Conservation (phyloP, 192 early-diverging fungal genomes). For the Lunasporangiospora selenospora region DNA sequence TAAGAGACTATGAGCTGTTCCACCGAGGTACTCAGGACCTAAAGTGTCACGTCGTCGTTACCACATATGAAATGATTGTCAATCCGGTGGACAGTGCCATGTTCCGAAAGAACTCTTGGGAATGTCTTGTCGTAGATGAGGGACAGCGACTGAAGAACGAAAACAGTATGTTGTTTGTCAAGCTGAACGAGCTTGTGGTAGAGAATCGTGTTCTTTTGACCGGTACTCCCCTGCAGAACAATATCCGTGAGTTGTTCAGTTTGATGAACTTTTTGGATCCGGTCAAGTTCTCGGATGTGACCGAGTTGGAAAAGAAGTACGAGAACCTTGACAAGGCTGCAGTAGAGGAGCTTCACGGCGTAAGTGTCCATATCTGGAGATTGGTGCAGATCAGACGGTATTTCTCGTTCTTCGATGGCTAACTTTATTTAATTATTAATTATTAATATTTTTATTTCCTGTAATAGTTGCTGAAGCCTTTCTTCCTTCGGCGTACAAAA, state of each 20-base stretch:
- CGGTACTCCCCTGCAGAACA: conserved; percentile 78
- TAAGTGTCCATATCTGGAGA: too few relatives aligned
- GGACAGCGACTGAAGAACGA: conserved; percentile 84
- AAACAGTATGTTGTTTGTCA: conserved; percentile 60
- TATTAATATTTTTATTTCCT: background rate
- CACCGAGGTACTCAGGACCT: conserved; percentile 21
- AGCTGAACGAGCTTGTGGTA: conserved; percentile 55
- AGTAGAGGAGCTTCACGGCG: conserved; percentile 73
- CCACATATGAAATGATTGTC: conserved; percentile 65
- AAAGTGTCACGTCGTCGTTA: conserved; percentile 75
- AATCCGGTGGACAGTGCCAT: conserved; percentile 53
- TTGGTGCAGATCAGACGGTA: too few relatives aligned
- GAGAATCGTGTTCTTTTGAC: conserved; percentile 69
- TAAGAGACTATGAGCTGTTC: conserved; percentile 62
- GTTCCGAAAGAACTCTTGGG: conserved; percentile 61
- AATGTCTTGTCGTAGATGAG: conserved; percentile 75
- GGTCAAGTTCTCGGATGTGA: conserved; percentile 60
- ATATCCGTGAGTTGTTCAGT: conserved; percentile 74
- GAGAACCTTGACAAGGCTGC: conserved; percentile 55
- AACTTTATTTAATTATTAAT: background rate
- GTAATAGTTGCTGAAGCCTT: conserved; percentile 64
- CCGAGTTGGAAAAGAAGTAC: conserved; percentile 62
- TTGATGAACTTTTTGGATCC: conserved; percentile 77
- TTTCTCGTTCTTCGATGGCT: too few relatives aligned
- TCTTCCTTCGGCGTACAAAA: conserved; percentile 78